Evolutionary conservation across 2,329 filamentous ascomycete species (phyloP).

Genomic region (Paramyrothecium roridum): DNA sequence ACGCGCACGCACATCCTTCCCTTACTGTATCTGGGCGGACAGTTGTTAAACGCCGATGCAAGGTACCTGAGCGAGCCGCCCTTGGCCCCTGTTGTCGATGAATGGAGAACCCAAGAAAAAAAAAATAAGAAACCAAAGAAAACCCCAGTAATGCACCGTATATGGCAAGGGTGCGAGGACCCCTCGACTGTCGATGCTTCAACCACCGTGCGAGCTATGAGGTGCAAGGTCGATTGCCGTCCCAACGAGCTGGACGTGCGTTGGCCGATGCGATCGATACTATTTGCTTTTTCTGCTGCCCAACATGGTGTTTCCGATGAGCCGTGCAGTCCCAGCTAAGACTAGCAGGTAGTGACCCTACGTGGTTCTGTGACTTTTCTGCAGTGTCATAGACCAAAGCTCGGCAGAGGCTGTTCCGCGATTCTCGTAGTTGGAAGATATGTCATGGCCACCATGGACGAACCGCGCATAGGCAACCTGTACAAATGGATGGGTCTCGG

Average conservation of each 20-base stretch:
- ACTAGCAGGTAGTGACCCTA: too few relatives aligned
- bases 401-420: not conserved
- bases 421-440: not conserved
- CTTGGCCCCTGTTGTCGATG: not conserved
- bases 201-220: not conserved
- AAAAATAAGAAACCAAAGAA: too few relatives aligned
- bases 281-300: not conserved
- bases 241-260: not conserved
- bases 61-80: not conserved
- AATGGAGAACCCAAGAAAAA: not conserved
- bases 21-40: not conserved
- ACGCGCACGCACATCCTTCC: not conserved
- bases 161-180: too few relatives aligned
- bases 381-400: not conserved
- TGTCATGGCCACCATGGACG: too few relatives aligned
- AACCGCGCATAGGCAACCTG: not conserved
- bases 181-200: too few relatives aligned
- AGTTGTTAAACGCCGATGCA: not conserved
- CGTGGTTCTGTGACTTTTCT: too few relatives aligned
- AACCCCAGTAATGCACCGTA: too few relatives aligned
- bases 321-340: too few relatives aligned
- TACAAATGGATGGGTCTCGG: not conserved
- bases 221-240: not conserved
- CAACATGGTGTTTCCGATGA: not conserved
- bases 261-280: not conserved